Percentiles rank a stretch among this genome's conserved stretches.
phyloP scores from a whole-genome alignment of 1,284 basidiomycete species.

The Xerocomus amazonicus region DNA sequence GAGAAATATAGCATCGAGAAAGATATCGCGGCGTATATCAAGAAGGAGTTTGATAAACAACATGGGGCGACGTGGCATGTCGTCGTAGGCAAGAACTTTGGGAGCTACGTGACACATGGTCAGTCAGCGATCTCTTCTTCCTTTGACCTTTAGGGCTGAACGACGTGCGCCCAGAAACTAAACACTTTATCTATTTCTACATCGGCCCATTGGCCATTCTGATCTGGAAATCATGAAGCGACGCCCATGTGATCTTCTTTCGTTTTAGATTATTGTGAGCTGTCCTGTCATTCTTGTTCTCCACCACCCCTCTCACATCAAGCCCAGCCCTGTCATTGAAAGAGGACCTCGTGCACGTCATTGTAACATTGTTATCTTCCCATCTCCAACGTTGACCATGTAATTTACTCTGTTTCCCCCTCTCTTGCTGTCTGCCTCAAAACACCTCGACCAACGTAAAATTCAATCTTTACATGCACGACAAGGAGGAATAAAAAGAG shows the following conservation, averaged over 20 bases:
- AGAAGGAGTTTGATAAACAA: conserved; percentile 93
- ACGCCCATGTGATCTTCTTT: conserved; percentile 5
- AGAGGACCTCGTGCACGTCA: conserved; percentile 20
- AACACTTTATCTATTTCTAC: conserved; percentile 98
- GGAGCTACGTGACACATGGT: conserved; percentile 97
- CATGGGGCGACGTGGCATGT: conserved; percentile 96
- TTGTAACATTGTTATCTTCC: conserved; percentile 18
- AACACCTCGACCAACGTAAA: not conserved
- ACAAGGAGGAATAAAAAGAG: conserved; percentile 20
- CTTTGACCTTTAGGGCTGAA: not conserved
- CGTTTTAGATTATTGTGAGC: conserved; percentile 30
- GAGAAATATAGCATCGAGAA: conserved; percentile 94
- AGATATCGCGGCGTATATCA: conserved; percentile 96
- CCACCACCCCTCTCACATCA: not conserved
- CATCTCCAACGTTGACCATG: conserved; percentile 8
- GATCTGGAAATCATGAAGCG: conserved; percentile 85
- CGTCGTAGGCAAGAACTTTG: conserved; percentile 97
- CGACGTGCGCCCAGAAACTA: conserved; percentile 65
- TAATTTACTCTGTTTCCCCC: conserved; percentile 23
- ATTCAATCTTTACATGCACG: conserved; percentile 15
- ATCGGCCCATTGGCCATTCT: conserved; percentile 85
- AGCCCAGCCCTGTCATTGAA: conserved; percentile 13
- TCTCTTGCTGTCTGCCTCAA: too few species aligned
- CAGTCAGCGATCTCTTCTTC: not conserved
- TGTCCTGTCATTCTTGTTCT: not conserved